phyloP scores from a whole-genome alignment of 2,329 filamentous ascomycete genomes.

The Fusarium paranaense region DNA sequence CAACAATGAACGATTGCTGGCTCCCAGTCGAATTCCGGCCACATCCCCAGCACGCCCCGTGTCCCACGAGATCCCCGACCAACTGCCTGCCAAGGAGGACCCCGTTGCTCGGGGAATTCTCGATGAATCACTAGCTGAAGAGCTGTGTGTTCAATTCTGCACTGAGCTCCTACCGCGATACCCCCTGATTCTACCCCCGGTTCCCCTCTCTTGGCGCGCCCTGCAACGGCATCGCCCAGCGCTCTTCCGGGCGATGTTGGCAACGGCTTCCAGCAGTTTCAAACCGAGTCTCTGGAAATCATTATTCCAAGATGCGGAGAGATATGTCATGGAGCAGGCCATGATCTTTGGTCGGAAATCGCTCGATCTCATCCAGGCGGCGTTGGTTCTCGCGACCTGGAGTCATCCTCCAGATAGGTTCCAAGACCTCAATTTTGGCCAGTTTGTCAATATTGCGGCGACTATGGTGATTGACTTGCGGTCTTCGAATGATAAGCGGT shows the following conservation, averaged over 20 bases:
- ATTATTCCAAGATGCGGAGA: conserved; percentile 23
- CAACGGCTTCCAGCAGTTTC: conserved; percentile 8
- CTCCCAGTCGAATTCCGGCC: not conserved
- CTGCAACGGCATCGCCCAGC: conserved; percentile 7
- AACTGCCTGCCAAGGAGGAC: not conserved
- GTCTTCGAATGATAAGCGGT: conserved; percentile 23
- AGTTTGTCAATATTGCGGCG: conserved; percentile 28
- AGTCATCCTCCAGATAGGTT: conserved; percentile 25
- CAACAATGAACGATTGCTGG: not conserved
- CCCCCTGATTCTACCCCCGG: conserved; percentile 10
- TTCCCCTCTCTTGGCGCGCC: not conserved
- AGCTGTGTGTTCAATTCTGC: conserved; percentile 11
- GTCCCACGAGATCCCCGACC: not conserved
- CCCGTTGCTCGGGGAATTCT: conserved; percentile 12
- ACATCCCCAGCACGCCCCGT: not conserved
- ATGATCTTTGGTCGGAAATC: conserved; percentile 27
- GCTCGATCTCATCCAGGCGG: conserved; percentile 28
- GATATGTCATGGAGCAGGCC: conserved; percentile 22
- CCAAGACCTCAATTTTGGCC: conserved; percentile 28
- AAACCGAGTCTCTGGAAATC: conserved; percentile 12
- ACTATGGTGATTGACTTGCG: conserved; percentile 30
- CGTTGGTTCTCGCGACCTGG: conserved; percentile 28
- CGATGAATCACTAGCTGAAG: not conserved
- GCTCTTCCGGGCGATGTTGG: conserved; percentile 17
- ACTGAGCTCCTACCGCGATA: conserved; percentile 9